A percentile compares a stretch with the other conserved stretches of the same genome.
These are phyloP conservation scores for Rhododendron mucronatum DNA, from an alignment of 148 eudicot species.

Conservation along the genomic window DNA sequence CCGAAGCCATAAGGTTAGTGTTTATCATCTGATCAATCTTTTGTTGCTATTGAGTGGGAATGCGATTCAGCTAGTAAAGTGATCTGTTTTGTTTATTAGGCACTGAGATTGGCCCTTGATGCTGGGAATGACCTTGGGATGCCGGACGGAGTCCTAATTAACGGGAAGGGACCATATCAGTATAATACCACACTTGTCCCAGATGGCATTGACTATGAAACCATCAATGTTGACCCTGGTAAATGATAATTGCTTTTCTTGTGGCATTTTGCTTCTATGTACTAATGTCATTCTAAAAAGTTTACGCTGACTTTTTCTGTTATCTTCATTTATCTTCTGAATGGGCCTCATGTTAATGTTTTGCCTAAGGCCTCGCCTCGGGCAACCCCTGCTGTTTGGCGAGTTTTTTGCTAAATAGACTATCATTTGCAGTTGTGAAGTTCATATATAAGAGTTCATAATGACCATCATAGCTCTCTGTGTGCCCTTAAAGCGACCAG, in stretches of 20 bases:
- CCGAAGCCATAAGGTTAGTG: constrained; percentile 68
- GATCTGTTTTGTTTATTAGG: constrained; percentile 32
- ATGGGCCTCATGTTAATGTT: background rate
- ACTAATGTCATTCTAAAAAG: background rate
- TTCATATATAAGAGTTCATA: background rate
- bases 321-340: background rate
- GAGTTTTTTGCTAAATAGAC: background rate
- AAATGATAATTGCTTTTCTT: background rate
- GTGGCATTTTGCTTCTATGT: background rate
- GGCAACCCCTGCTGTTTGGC: background rate
- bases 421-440: background rate
- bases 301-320: background rate
- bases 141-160: constrained; percentile 96
- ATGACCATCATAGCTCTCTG: background rate
- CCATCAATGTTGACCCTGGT: constrained; percentile 87
- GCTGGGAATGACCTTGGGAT: constrained; percentile 69
- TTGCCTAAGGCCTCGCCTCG: background rate
- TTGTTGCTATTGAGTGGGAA: background rate
- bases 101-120: constrained; percentile 55
- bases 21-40: background rate
- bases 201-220: constrained; percentile 57
- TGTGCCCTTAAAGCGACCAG: background rate
- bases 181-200: constrained; percentile 76
- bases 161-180: constrained; percentile 92
- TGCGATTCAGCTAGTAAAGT: background rate